Base-by-base conservation (phyloP, 2,329 filamentous ascomycete species). In the Pestalotiopsis sp. region DNA sequence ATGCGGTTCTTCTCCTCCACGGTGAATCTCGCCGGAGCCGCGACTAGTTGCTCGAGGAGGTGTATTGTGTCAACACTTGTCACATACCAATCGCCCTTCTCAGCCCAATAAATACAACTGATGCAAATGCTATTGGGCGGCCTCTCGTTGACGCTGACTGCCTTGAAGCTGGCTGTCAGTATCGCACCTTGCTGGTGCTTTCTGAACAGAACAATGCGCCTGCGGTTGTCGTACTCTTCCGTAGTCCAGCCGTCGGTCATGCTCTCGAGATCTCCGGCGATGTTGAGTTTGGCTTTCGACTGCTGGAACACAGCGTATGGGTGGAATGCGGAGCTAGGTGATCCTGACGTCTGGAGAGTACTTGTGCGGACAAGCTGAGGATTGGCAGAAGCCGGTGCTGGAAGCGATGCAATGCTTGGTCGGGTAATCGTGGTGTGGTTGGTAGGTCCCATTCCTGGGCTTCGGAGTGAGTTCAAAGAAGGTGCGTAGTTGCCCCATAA, bases 1-100 rank as follows among this genome's bases (percentile, higher is more conserved):
- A 99, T 98, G 66, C 96, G 91, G 80, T 99, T 99, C 89, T 98
- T 99, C 84, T 98, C 96, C 79, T 98, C 95, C 4, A 98, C 95
- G 0, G 92, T 95, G 82, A 98, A 99, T 36, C 93, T 89, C 60
- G 91, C 90, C 0, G 88, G 87, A 0, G 85, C 80, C 0, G 90
- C 93, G 7, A 98, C 93, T 6, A 99, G 86, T 73, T 95, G 92
- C 82, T 98, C 96, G 2, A 99, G 86, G n/a, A 99, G 86, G 75
- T 92, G 93, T 75, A 99, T 98, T 2, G 95, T 98, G 80, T 99
- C 96, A 20, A 99, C 96, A 66, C 95, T 98, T 2, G 96, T 98
- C 66, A 98, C 94, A 79, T 91, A 98, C 80, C 92, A 97, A 75
- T 97, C 93, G 62, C 90, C 85, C 82, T 94, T 97, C 81, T 97